Evolutionary conservation across 768 basidiomycete genomes (phyloP).

Genomic region (Tylopilus intermedius): DNA sequence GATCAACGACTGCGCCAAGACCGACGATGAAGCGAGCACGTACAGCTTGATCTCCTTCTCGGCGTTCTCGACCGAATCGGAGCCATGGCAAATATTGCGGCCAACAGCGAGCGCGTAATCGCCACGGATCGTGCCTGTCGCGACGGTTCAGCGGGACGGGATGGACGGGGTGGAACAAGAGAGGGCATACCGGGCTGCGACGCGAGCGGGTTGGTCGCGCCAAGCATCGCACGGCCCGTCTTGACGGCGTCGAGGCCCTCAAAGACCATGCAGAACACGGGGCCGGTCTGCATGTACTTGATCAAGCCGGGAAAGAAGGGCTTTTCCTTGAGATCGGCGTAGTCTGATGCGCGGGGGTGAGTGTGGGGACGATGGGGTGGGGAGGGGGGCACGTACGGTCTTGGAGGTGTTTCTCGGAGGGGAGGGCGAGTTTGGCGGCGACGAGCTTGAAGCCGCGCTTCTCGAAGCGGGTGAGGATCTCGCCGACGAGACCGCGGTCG

Average conservation of each 20-base stretch:
- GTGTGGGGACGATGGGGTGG: not conserved
- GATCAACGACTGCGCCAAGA: slow-evolving; percentile 5
- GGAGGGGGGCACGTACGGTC: slow-evolving; percentile 48
- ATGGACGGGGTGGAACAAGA: not conserved
- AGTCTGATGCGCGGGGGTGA: slow-evolving; percentile 51
- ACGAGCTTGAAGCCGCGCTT: slow-evolving; percentile 96
- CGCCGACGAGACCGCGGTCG: slow-evolving; percentile 90
- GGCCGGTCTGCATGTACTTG: slow-evolving; percentile 94
- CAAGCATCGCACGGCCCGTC: slow-evolving; percentile 94
- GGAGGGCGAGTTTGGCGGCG: slow-evolving; percentile 85
- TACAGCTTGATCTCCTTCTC: slow-evolving; percentile 94
- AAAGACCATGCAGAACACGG: slow-evolving; percentile 95
- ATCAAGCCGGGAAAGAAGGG: slow-evolving; percentile 94
- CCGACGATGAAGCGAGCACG: slow-evolving; percentile 26
- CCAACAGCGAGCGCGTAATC: slow-evolving; percentile 93
- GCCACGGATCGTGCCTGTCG: slow-evolving; percentile 88
- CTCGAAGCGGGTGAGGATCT: slow-evolving; percentile 96
- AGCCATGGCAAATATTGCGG: slow-evolving; percentile 91
- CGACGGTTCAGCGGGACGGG: not conserved
- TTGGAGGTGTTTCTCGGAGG: slow-evolving; percentile 82
- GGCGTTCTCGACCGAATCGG: slow-evolving; percentile 82
- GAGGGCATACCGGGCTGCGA: slow-evolving; percentile 69
- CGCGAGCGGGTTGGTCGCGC: slow-evolving; percentile 91
- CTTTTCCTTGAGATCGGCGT: slow-evolving; percentile 91
- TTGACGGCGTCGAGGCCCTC: slow-evolving; percentile 91